Base-by-base conservation (phyloP, 2,329 filamentous ascomycete species). In the Apiospora koreana region DNA sequence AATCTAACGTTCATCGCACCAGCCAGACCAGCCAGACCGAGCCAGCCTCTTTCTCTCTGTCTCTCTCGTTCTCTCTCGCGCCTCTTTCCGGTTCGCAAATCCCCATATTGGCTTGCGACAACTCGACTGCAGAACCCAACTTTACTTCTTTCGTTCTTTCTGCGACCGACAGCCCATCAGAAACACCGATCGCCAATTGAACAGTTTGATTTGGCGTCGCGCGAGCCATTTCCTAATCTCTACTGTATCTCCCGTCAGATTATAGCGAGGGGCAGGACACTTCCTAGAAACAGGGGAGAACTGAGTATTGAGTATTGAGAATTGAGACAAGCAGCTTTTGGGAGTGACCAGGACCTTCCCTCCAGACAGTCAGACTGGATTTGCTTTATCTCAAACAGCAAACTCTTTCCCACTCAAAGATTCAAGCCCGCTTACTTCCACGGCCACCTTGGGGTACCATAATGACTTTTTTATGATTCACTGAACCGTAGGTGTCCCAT, bases 391-490 rank as follows among this genome's bases (percentile, higher is more conserved):
- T 62, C 54, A 62, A 62, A 62, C 54, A 35, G 28, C 54, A 62
- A 62, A 62, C 54, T 62, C 54, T 62, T n/a, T 62, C 54, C 54
- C 31, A 31, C 31, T 38, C 54, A n/a, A 58, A 41, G 38, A 41
- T 12, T 10, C 9, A 12, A 43, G 31, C n/a, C 54, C 25, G 54
- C 54, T 38, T 38, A 21, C 50, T 23, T 62, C 28, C 54, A n/a
- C 41, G 41, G 14, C 8, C 18, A 4, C 31, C 31, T 12, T 62
- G 18, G 28, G 50, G 43, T n/a, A 62, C 54, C 18, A 62, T 62
- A 62, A 62, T 62, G 54, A n/a, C 21, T 62, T 62, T 62, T 62
- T 38, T 38, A 62, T 62, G 54, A 62, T 62, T 62, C 54, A 62
- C 54, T 62, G 54, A 62, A 62, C 54, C 31, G 54, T 62, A 62